Evolutionary conservation across 1,139 yeast species (phyloP).

Genomic region (Magnusiomyces ingens): DNA sequence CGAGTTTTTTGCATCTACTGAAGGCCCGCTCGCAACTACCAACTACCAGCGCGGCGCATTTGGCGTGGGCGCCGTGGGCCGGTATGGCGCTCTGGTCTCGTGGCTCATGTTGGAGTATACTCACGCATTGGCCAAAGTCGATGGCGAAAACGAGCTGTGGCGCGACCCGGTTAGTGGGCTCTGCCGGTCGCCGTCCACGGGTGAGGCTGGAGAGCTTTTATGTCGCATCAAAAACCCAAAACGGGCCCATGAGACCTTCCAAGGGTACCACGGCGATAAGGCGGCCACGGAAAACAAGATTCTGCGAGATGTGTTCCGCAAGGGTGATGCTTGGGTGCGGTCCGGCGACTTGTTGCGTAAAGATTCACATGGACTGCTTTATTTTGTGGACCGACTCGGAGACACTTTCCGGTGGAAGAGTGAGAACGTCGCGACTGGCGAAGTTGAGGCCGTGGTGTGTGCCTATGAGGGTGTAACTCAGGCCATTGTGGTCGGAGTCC

Average conservation of each 20-base stretch:
- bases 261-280: conserved; percentile 81
- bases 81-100: conserved; percentile 47
- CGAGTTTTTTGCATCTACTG: conserved; percentile 93
- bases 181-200: conserved; percentile 43
- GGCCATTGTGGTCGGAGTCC: conserved; percentile 83
- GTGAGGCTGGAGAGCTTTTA: conserved; percentile 83
- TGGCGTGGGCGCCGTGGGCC: conserved; percentile 87
- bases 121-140: conserved; percentile 53
- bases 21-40: conserved; percentile 87
- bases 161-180: conserved; percentile 66
- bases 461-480: conserved; percentile 45
- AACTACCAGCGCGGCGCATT: conserved; percentile 69
- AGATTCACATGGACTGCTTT: conserved; percentile 65
- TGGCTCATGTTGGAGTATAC: conserved; percentile 17
- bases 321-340: conserved; percentile 91
- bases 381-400: conserved; percentile 88
- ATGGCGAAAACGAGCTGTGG: conserved; percentile 64
- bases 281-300: conserved; percentile 75
- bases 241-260: conserved; percentile 49
- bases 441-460: conserved; percentile 72
- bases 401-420: conserved; percentile 98
- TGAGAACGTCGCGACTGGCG: conserved; percentile 90
- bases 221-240: conserved; percentile 65
- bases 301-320: conserved; percentile 59
- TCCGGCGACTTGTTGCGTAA: conserved; percentile 75